Evolutionary conservation across 176 grass and related monocot species (phyloP).

Genomic region (Carex pumila): DNA sequence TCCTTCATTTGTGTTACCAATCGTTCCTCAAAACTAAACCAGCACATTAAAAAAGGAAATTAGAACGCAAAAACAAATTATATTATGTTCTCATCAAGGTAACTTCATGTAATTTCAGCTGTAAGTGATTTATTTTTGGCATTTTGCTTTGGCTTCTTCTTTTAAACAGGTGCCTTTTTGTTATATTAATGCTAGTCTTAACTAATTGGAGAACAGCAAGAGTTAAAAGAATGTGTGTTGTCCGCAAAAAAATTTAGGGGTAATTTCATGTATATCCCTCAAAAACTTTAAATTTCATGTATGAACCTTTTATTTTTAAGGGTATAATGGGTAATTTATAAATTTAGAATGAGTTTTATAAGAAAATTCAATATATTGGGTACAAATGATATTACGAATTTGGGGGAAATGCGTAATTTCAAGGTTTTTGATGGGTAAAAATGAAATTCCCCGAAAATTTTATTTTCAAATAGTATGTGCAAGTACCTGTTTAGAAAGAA

Average conservation of each 20-base stretch:
- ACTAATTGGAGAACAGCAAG: neutral
- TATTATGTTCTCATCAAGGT: neutral
- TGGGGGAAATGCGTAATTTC: no score
- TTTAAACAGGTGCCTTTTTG: neutral
- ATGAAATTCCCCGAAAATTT: neutral
- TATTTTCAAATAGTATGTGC: neutral
- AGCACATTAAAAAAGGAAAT: neutral
- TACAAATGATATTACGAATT: no score
- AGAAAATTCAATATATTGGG: no score
- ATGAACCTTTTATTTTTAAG: no score
- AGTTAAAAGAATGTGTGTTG: neutral
- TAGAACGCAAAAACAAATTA: slow-evolving; percentile 13
- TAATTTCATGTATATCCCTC: no score
- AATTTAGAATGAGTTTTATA: no score
- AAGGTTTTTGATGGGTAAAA: no score
- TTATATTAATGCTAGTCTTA: neutral
- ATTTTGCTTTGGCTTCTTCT: neutral
- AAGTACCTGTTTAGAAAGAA: slow-evolving; percentile 86
- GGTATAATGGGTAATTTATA: no score
- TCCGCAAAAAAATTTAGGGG: neutral
- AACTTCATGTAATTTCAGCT: neutral
- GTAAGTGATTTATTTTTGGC: neutral
- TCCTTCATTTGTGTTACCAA: slow-evolving; percentile 80
- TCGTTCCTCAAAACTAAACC: slow-evolving; percentile 76
- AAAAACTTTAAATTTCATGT: no score